Conservation (phyloP, 768 basidiomycete genomes). For the Candolleomyces aberdarensis region DNA sequence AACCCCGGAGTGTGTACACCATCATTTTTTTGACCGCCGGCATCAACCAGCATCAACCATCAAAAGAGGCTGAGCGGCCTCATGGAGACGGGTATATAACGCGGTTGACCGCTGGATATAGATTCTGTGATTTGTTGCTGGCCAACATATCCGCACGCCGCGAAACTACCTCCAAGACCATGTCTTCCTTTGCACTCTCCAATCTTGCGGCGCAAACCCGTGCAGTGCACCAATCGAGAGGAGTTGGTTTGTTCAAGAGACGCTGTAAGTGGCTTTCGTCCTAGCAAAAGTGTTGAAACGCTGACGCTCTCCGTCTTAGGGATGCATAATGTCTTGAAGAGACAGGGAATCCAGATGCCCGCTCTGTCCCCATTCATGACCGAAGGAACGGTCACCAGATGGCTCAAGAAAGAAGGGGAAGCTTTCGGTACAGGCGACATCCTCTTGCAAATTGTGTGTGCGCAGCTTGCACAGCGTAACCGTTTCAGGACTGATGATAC, state of each 20-base stretch:
- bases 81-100: constrained; percentile 1
- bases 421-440: constrained; percentile 80
- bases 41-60: background rate
- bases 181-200: constrained; percentile 6
- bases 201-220: constrained; percentile 8
- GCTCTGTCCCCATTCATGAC: constrained; percentile 99
- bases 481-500: background rate
- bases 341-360: constrained; percentile 57
- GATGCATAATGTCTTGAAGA: constrained; percentile 13
- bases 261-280: constrained; percentile 1
- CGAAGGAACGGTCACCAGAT: constrained; percentile 85
- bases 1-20: too few species aligned
- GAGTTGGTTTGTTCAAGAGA: constrained; percentile 1
- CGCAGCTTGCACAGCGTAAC: background rate
- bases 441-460: constrained; percentile 81
- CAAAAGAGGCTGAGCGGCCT: background rate
- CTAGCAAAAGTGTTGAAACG: background rate
- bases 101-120: background rate
- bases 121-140: constrained; percentile 5
- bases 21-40: too few species aligned
- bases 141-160: background rate
- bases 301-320: background rate
- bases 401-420: constrained; percentile 90
- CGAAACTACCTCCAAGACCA: background rate
- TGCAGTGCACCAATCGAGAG: constrained; percentile 4